Base-by-base conservation (phyloP, 768 basidiomycete species). In the Crepidotus variabilis region DNA sequence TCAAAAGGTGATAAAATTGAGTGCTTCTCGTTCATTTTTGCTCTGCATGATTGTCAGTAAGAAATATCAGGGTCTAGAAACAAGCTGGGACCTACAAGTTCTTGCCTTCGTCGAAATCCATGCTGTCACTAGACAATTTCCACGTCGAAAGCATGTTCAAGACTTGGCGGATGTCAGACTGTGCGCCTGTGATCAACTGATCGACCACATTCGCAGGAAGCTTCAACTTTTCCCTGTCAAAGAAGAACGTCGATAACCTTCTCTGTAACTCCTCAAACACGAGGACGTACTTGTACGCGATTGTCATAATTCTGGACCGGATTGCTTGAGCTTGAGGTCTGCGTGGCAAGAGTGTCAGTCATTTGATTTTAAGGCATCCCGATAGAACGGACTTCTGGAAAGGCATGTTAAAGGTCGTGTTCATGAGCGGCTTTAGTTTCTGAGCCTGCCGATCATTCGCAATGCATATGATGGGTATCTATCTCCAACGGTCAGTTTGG, bases 101-200 rank as follows among this genome's bases (percentile, higher is more conserved):
- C 69, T 98, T 97, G 54, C 94, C 84, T 64, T 97, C 86, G 61
- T 98, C 95, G 67, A 92, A 98, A 61, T 86, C 80, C 88, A 99
- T 92, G 2, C 82, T 78, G 54, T 79, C 70, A 59, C 76, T 87
- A 8, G 88, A 89, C n/a, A 98, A 71, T 64, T 88, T 94, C 92
- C 94, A 98, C 0, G 96, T 98, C 4, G 97, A 96, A 11, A 99
- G 76, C 94, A 99, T 98, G 69, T 98, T 98, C 57, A 99, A 73
- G 18, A 98, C 92, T 68, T 96, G 96, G 2, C 97, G 90, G 56
- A 99, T 96, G 71, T 99, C 97, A 1, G 95, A 96, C 63, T 97
- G 92, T 1, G 94, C 81, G 4, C 96, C 91, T 1, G 75, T 71
- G 55, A 98, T 83, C 32, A 99, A 87, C 68, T 97, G 92, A 65